Percentiles rank a stretch among this genome's conserved stretches.
These are phyloP conservation scores for Penicillium steckii DNA, from an alignment of 495 filamentous ascomycete species.

Conservation along the genomic window DNA sequence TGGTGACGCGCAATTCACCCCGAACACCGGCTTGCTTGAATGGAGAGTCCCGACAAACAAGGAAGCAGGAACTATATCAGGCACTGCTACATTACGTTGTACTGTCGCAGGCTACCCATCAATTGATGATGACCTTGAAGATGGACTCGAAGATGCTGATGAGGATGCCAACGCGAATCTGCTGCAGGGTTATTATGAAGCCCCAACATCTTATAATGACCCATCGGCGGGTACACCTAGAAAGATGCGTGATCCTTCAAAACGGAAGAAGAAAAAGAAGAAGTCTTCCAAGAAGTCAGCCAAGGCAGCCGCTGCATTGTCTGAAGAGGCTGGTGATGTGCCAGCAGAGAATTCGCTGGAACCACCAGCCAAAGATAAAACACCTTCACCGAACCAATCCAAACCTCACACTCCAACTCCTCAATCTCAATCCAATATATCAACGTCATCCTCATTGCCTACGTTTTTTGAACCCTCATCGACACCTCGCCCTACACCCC, in stretches of 20 bases:
- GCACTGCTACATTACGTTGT: slow-evolving; percentile 74
- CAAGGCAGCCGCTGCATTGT: slow-evolving; percentile 15
- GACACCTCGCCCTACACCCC: slow-evolving; percentile 30
- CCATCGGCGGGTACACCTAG: slow-evolving; percentile 19
- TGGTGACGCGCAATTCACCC: slow-evolving; percentile 80
- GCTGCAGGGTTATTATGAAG: slow-evolving; percentile 57
- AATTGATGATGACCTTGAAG: slow-evolving; percentile 54
- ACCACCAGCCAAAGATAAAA: slow-evolving; percentile 11
- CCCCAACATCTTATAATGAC: slow-evolving; percentile 40
- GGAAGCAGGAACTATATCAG: slow-evolving; percentile 57
- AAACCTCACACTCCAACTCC: slow-evolving; percentile 29
- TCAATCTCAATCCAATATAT: slow-evolving; percentile 5
- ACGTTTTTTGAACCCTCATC: slow-evolving; percentile 27
- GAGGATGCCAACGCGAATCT: slow-evolving; percentile 41
- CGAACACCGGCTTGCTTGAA: slow-evolving; percentile 68
- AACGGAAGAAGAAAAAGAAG: slow-evolving; percentile 42
- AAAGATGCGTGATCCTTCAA: slow-evolving; percentile 27
- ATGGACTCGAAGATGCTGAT: slow-evolving; percentile 48
- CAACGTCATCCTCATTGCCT: slow-evolving; percentile 17
- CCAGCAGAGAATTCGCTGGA: slow-evolving; percentile 6
- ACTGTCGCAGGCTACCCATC: slow-evolving; percentile 68
- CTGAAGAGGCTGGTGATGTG: slow-evolving; percentile 33
- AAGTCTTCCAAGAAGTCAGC: slow-evolving; percentile 43
- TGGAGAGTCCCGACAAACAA: slow-evolving; percentile 76
- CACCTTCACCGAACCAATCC: slow-evolving; percentile 24